A percentile compares a stretch with the other conserved stretches of the same genome.
phyloP scores from a whole-genome alignment of 352 stramenopile species.

The Peronospora destructor region DNA sequence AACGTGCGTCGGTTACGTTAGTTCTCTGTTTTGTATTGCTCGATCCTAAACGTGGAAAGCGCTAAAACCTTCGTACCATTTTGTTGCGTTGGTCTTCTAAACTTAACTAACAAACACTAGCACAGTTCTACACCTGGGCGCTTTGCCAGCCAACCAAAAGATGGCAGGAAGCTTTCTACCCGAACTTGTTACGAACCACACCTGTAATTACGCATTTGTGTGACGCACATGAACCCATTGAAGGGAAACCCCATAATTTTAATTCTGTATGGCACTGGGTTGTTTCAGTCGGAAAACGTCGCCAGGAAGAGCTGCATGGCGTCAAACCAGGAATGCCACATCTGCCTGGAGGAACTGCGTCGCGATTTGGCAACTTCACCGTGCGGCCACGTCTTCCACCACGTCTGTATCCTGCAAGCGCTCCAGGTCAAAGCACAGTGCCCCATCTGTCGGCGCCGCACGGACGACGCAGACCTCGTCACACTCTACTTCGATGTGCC shows the following conservation, averaged over 20 bases:
- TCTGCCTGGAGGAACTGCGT: constrained; percentile 74
- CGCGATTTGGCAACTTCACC: constrained; percentile 47
- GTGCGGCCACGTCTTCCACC: constrained; percentile 73
- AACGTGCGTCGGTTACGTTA: constrained; percentile 12
- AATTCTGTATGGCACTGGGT: constrained; percentile 4
- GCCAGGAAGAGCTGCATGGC: constrained; percentile 9
- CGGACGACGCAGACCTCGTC: constrained; percentile 39
- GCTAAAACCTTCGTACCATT: constrained; percentile 46
- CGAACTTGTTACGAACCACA: constrained; percentile 2
- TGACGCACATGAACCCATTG: constrained; percentile 1
- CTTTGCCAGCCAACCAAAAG: constrained; percentile 33
- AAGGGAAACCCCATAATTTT: neutral
- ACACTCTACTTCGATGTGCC: constrained; percentile 65
- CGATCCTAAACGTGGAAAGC: neutral
- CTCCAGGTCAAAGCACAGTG: constrained; percentile 66
- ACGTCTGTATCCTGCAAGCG: constrained; percentile 63
- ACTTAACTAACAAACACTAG: constrained; percentile 66
- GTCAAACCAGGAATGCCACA: constrained; percentile 64
- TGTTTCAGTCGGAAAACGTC: constrained; percentile 8
- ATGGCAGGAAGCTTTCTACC: constrained; percentile 10
- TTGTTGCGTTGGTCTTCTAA: constrained; percentile 85
- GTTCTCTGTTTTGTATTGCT: neutral
- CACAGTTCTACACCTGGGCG: constrained; percentile 23
- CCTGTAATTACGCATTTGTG: constrained; percentile 22
- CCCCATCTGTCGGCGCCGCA: constrained; percentile 57